Base-by-base conservation (phyloP, 2,329 filamentous ascomycete species). In the Fusarium sp. region DNA sequence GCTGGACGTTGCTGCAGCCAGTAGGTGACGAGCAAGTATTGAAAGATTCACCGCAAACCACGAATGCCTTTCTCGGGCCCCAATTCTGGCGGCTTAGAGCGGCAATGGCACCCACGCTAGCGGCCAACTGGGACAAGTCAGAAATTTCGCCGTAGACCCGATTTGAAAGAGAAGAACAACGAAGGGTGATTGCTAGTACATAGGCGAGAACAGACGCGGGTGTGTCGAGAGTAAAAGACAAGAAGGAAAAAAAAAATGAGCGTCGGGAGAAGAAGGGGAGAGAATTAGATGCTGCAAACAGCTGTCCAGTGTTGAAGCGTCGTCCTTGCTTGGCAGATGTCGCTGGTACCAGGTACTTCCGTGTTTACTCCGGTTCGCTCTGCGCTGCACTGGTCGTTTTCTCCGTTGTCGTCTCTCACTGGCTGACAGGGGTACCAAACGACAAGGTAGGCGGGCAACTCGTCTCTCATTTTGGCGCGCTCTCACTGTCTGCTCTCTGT, bases 41-140 rank as follows among this genome's bases (percentile, higher is more conserved):
- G 13, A 67, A 50, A 70, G 49, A 49, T 67, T 67, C 65, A 69
- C 68, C 68, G 68, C 68, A 71, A 71, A 65, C 56, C 49, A 42
- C 40, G 64, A 71, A 29, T 54, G 60, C 57, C 38, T 58, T 65
- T 63, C 50, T 50, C 51, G 33, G 60, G 65, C 57, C 63, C 63
- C 63, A 61, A 73, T 67, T 73, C 63, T 69, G 61, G 69, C 73
- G 73, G 73, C 72, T 75, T 75, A 68, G 70, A 74, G 72, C 74
- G 74, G 73, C 72, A 74, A 76, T 70, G 72, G 65, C 65, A 74
- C 56, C 63, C 67, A 62, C 67, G 64, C 73, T 75, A 74, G 72
- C 18, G 60, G 51, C 56, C 55, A 66, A 67, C 65, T 64, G 61
- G 60, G 61, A 68, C 54, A 64, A 70, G 64, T 58, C 50, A 65